Evolutionary conservation across 2,329 filamentous ascomycete genomes (phyloP).

Genomic region (Xylaria sp.): DNA sequence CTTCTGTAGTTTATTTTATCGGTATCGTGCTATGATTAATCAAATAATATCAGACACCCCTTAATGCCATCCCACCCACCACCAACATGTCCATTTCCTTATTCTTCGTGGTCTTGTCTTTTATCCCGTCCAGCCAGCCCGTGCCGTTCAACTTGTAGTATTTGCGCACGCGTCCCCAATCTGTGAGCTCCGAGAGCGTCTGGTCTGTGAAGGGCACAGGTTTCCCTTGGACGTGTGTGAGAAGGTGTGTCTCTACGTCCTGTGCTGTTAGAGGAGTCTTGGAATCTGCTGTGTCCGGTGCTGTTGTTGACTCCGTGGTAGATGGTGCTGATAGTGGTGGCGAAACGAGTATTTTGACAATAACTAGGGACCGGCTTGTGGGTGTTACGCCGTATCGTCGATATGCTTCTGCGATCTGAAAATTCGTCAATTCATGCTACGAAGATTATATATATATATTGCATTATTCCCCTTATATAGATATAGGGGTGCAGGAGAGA

Average conservation of each 20-base stretch:
- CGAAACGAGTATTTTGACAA: conserved; percentile 78
- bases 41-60: conserved; percentile 60
- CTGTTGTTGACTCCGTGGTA: not conserved
- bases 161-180: conserved; percentile 79
- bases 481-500: not conserved
- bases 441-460: not conserved
- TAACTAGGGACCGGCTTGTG: conserved; percentile 76
- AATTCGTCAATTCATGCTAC: conserved; percentile 7
- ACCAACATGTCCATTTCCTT: conserved; percentile 75
- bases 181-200: conserved; percentile 67
- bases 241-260: conserved; percentile 69
- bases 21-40: not conserved
- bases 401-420: conserved; percentile 90
- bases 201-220: conserved; percentile 71
- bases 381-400: conserved; percentile 85
- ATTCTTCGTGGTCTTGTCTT: conserved; percentile 57
- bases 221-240: conserved; percentile 69
- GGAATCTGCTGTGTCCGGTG: not conserved
- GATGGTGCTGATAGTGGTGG: conserved; percentile 40
- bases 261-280: conserved; percentile 50
- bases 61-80: conserved; percentile 81
- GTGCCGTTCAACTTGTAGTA: conserved; percentile 83
- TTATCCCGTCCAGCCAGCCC: conserved; percentile 60
- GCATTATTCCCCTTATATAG: not conserved
- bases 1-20: not conserved